Conservation (phyloP, 305 asterid genomes). For the Withania somnifera region DNA sequence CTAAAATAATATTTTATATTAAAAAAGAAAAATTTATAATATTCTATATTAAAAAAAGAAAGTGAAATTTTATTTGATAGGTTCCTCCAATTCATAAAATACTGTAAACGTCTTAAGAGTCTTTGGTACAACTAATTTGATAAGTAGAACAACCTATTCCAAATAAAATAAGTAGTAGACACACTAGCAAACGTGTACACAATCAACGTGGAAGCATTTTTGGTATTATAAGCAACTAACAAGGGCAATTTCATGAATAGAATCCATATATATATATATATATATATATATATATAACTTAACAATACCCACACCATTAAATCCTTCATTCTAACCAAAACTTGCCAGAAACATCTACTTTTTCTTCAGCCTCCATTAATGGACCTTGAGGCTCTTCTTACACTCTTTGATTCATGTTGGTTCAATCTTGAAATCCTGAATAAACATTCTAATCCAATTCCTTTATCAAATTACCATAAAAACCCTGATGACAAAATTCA, state of each 20-base stretch:
- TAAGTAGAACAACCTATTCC: neutral
- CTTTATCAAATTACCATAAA: neutral
- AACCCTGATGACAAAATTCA: neutral
- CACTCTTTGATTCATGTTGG: constrained; percentile 29
- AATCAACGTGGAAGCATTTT: constrained; percentile 21
- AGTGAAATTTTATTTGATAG: too few relatives aligned
- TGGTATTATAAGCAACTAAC: neutral
- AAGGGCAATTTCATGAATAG: constrained; percentile 24
- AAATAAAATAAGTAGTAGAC: neutral
- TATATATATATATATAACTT: too few relatives aligned
- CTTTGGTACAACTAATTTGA: neutral
- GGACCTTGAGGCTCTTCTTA: constrained; percentile 22
- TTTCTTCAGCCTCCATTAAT: constrained; percentile 11
- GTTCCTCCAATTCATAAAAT: neutral
- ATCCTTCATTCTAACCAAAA: neutral
- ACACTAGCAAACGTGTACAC: constrained; percentile 25
- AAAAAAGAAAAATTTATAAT: too few relatives aligned
- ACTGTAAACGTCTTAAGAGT: too few relatives aligned
- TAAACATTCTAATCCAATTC: neutral
- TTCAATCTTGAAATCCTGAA: constrained; percentile 16
- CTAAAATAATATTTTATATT: too few relatives aligned
- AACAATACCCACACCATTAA: neutral
- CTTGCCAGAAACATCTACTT: neutral
- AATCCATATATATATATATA: neutral
- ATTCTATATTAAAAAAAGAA: too few relatives aligned